A percentile compares a stretch with the other conserved stretches of the same genome.
These are phyloP conservation scores for Trypanosoma avium DNA, from an alignment of 208 protist genomes.

Conservation along the genomic window DNA sequence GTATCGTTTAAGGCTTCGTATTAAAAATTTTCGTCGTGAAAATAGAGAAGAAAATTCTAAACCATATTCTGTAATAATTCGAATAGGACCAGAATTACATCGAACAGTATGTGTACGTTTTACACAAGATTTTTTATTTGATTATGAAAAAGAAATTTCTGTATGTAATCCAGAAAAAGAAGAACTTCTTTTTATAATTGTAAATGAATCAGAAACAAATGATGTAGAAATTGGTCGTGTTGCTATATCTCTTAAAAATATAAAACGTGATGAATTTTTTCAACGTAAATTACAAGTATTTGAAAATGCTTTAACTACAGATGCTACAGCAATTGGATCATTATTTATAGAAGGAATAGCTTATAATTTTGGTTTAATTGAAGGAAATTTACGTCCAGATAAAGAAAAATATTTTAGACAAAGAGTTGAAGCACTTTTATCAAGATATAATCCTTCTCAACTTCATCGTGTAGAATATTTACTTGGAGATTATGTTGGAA, in stretches of 20 bases:
- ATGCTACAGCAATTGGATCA: conserved; percentile 40
- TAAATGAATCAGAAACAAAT: conserved; percentile 37
- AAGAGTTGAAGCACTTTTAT: conserved; percentile 31
- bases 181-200: conserved; percentile 53
- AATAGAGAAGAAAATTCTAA: neutral
- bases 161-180: conserved; percentile 47
- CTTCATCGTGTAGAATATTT: conserved; percentile 69
- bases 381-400: conserved; percentile 5
- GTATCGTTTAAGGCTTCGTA: conserved; percentile 38
- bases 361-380: conserved; percentile 43
- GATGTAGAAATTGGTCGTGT: conserved; percentile 64
- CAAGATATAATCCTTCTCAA: conserved; percentile 48
- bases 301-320: conserved; percentile 41
- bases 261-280: conserved; percentile 29
- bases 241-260: conserved; percentile 38
- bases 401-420: conserved; percentile 24
- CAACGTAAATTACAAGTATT: conserved; percentile 46
- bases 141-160: conserved; percentile 34
- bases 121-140: conserved; percentile 37
- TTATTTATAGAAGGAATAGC: conserved; percentile 54
- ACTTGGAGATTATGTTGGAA: conserved; percentile 40
- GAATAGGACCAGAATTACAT: conserved; percentile 38
- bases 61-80: conserved; percentile 33
- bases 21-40: conserved; percentile 14
- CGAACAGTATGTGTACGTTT: conserved; percentile 37